Evolutionary conservation across 2,329 filamentous ascomycete genomes (phyloP), one percentile per base, ranked within the genome.

Genomic region (Penicillium hordei): DNA sequence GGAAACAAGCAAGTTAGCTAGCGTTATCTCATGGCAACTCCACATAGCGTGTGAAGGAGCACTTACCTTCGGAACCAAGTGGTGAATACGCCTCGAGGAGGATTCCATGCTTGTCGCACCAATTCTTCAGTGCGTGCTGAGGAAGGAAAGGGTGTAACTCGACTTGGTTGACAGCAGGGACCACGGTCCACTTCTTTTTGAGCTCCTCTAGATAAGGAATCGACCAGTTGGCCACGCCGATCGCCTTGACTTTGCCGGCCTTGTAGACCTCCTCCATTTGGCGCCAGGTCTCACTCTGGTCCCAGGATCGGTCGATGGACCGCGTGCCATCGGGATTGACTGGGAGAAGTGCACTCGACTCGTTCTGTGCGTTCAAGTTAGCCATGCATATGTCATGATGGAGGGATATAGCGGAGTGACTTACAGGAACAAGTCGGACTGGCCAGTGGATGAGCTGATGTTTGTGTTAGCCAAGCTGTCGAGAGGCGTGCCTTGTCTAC

Each of bases 391-490:
- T 29, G 10, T 39, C 34, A 3, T 36, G 31, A 21, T 43, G 34
- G 25, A 50, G 38, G 23, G 17, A 51, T 10, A 39, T 12, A 55
- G 19, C 25, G 27, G 15, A 42, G 19, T 5, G 6, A 60, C 59
- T 43, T 51, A 58, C 52, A 42, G 56, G 48, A 39, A 61, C 57
- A 56, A 58, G 58, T 40, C 67, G 63, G 3, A 75, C 74, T 17
- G 74, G 73, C 77, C 77, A 79, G 65, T 79, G 77, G 71, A 79
- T 79, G 55, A 77, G 73, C 58, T 60, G 33, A 34, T 54, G 4
- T 23, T 51, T 25, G 3, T 43, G 46, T 57, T 54, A 60, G 54
- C 21, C 17, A 7, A 43, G 19, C 5, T 40, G 13, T 33, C 17
- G n/a, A 48, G 23, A 39, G 39, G 15, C 23, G 12, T 43, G 23